Percentiles rank a stretch among this genome's conserved stretches.
Evolutionary conservation across 352 stramenopile genomes (phyloP).

Genomic region (Phytopythium aichiense): DNA sequence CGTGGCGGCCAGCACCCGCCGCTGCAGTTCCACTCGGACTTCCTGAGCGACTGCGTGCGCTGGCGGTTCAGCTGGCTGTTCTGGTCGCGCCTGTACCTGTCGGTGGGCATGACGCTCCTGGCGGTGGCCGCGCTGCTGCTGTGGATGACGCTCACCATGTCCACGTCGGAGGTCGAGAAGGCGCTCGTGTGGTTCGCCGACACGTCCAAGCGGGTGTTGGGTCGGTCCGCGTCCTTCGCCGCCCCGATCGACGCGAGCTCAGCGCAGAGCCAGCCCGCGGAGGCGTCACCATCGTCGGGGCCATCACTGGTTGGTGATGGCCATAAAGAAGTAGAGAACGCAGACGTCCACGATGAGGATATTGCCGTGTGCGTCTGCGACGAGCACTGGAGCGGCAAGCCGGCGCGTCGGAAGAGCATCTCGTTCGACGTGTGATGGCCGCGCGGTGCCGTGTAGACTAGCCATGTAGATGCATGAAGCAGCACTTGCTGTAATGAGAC

Average conservation of each 20-base stretch:
- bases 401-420: constrained; percentile 24
- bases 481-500: not conserved
- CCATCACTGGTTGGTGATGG: not conserved
- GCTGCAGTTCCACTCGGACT: constrained; percentile 32
- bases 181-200: constrained; percentile 16
- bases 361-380: constrained; percentile 6
- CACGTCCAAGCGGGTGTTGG: not conserved
- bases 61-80: constrained; percentile 26
- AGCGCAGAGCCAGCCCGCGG: not conserved
- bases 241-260: constrained; percentile 7
- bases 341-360: not conserved
- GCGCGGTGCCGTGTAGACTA: not conserved
- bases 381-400: constrained; percentile 1
- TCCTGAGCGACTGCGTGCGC: constrained; percentile 14
- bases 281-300: not conserved
- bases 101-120: constrained; percentile 28
- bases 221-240: not conserved
- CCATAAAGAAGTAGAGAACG: not conserved
- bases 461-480: not conserved
- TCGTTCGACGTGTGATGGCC: constrained; percentile 26
- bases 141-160: constrained; percentile 27
- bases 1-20: constrained; percentile 29
- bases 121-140: constrained; percentile 25
- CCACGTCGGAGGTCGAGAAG: constrained; percentile 22
- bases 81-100: constrained; percentile 34